phyloP scores from a whole-genome alignment of 2,329 filamentous ascomycete species.

The Talaromyces atroroseus region DNA sequence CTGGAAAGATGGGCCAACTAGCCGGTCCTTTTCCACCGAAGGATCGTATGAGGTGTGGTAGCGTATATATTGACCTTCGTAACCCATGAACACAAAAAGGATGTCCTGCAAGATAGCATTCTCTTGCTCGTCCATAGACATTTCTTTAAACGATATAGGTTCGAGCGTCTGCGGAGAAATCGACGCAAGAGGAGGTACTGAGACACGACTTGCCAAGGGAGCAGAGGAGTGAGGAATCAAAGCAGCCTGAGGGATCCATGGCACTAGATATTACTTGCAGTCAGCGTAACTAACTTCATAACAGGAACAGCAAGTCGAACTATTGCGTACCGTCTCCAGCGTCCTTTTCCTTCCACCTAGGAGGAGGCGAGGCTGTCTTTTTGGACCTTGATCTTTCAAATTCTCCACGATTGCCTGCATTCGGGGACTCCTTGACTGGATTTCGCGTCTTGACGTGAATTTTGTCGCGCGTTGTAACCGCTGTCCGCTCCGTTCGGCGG shows the following conservation, averaged over 20 bases:
- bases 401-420: conserved; percentile 29
- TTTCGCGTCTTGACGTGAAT: conserved; percentile 56
- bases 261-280: conserved; percentile 22
- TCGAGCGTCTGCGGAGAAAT: conserved; percentile 65
- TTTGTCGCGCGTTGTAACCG: conserved; percentile 60
- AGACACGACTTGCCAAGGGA: conserved; percentile 66
- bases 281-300: conserved; percentile 1
- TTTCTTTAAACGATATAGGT: conserved; percentile 60
- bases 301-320: not conserved
- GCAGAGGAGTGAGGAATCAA: conserved; percentile 64
- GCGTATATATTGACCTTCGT: conserved; percentile 94
- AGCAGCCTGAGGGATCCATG: conserved; percentile 76
- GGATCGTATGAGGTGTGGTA: conserved; percentile 80
- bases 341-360: conserved; percentile 30
- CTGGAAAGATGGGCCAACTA: conserved; percentile 75
- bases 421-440: conserved; percentile 42
- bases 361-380: conserved; percentile 22
- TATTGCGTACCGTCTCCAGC: conserved; percentile 25
- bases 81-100: conserved; percentile 94
- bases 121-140: conserved; percentile 79
- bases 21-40: conserved; percentile 74
- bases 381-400: conserved; percentile 30
- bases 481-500: conserved; percentile 35
- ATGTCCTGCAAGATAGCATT: conserved; percentile 82
- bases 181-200: conserved; percentile 56